Conservation (phyloP, 345 rosid species). For the Populus alba region DNA sequence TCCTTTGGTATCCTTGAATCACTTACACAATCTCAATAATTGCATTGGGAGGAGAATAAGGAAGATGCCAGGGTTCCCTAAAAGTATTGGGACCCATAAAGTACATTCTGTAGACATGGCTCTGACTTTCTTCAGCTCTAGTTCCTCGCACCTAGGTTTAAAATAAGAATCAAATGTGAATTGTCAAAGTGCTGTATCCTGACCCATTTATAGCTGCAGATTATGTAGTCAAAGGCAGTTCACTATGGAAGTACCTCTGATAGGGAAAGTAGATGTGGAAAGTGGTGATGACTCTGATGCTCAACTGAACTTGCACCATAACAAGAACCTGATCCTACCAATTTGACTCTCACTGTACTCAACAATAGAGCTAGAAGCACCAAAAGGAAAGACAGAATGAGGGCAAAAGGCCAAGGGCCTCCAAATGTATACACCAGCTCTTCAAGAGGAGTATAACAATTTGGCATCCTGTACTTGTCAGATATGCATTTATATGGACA, state of each 20-base stretch:
- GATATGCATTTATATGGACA: slow-evolving; percentile 93
- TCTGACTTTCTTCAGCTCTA: slow-evolving; percentile 90
- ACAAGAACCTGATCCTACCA: slow-evolving; percentile 56
- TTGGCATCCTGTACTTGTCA: slow-evolving; percentile 90
- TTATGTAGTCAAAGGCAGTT: neutral
- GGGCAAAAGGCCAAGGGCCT: slow-evolving; percentile 82
- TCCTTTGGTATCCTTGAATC: neutral
- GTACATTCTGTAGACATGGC: slow-evolving; percentile 91
- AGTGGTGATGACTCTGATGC: slow-evolving; percentile 58
- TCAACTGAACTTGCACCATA: slow-evolving; percentile 58
- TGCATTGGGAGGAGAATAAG: slow-evolving; percentile 85
- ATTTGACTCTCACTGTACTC: slow-evolving; percentile 66
- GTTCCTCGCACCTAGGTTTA: slow-evolving; percentile 75
- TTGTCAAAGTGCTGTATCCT: slow-evolving; percentile 4
- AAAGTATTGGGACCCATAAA: slow-evolving; percentile 97
- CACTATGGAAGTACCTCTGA: slow-evolving; percentile 59
- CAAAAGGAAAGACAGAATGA: slow-evolving; percentile 62
- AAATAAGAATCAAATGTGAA: slow-evolving; percentile 17
- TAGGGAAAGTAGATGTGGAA: slow-evolving; percentile 85
- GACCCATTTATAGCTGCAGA: slow-evolving; percentile 2
- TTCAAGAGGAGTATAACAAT: slow-evolving; percentile 93
- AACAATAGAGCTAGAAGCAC: slow-evolving; percentile 66
- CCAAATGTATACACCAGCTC: slow-evolving; percentile 90
- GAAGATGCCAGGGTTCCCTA: slow-evolving; percentile 99
- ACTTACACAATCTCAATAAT: slow-evolving; percentile 95